These are phyloP conservation scores for Sisymbrium altissimum DNA, from an alignment of 345 rosid species.

Conservation along the genomic window DNA sequence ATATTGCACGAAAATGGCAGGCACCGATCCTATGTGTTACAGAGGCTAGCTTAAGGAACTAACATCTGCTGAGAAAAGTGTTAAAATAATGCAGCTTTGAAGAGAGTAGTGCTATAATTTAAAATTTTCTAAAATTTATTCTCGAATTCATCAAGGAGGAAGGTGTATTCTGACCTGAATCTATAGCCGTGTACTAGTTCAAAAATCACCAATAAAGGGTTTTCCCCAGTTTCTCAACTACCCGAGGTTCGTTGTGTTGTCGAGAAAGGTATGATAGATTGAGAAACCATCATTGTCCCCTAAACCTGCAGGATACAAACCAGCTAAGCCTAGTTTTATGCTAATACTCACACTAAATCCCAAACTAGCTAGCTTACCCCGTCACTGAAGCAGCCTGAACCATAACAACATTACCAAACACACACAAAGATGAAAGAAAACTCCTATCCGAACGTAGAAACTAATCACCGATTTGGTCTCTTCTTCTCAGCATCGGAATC, in stretches of 20 bases:
- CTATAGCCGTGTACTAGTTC: constrained; percentile 33
- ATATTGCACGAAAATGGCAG: constrained; percentile 10
- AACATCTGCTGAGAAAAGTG: constrained; percentile 3
- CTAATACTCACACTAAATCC: constrained; percentile 23
- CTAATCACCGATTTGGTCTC: neutral
- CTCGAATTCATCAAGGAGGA: constrained; percentile 3
- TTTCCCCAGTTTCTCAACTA: constrained; percentile 24
- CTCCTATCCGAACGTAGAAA: neutral
- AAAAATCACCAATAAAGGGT: constrained; percentile 29
- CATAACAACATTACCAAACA: neutral
- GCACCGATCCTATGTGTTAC: constrained; percentile 32
- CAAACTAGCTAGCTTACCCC: constrained; percentile 22
- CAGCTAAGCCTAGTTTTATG: constrained; percentile 50
- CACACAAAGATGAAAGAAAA: constrained; percentile 1
- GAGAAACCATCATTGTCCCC: constrained; percentile 31
- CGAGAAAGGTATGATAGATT: neutral
- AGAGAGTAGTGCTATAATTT: neutral
- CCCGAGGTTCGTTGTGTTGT: neutral
- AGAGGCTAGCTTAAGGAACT: constrained; percentile 2
- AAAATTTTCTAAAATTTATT: neutral
- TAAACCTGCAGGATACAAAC: constrained; percentile 65
- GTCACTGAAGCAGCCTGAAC: constrained; percentile 8
- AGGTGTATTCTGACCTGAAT: constrained; percentile 40
- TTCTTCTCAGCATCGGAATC: constrained; percentile 15
- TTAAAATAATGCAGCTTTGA: neutral